Evolutionary conservation across 352 stramenopile species (phyloP).

Genomic region (Globisporangium abappressorium): DNA sequence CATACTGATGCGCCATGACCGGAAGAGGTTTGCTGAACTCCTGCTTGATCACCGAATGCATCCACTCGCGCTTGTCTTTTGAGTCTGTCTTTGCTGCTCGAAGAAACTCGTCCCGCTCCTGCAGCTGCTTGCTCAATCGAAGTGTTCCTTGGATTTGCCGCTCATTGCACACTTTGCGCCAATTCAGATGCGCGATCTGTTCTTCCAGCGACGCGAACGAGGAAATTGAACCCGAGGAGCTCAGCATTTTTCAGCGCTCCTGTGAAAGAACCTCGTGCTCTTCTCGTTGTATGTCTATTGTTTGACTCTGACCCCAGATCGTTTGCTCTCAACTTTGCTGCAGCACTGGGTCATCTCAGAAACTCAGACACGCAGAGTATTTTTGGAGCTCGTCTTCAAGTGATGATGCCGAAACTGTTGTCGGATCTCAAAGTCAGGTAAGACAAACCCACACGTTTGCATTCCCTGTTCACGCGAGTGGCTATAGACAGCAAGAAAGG

Average conservation of each 20-base stretch:
- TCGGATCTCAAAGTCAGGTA: not conserved
- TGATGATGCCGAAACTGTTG: not conserved
- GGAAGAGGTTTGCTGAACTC: slow-evolving; percentile 57
- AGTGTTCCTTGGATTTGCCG: slow-evolving; percentile 64
- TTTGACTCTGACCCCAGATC: not conserved
- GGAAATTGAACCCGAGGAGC: slow-evolving; percentile 9
- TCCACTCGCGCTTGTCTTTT: slow-evolving; percentile 40
- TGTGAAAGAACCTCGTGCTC: not conserved
- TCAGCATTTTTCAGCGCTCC: not conserved
- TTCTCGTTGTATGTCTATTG: not conserved
- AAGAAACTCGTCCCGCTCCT: slow-evolving; percentile 62
- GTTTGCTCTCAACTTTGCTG: not conserved
- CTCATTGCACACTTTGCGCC: slow-evolving; percentile 72
- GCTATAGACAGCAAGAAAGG: not conserved
- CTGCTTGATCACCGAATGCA: slow-evolving; percentile 50
- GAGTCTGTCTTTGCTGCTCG: slow-evolving; percentile 38
- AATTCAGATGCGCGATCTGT: slow-evolving; percentile 64
- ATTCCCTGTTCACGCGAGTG: not conserved
- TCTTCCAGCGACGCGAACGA: slow-evolving; percentile 64
- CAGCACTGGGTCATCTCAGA: not conserved
- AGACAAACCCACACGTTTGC: not conserved
- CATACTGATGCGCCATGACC: slow-evolving; percentile 38
- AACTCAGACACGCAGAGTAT: not conserved
- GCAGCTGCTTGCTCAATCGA: slow-evolving; percentile 52
- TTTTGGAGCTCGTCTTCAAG: slow-evolving; percentile 11